Percentiles rank a stretch among this genome's conserved stretches.
Conservation (phyloP, 2,329 filamentous ascomycete species). For the Phialophora chinensis region DNA sequence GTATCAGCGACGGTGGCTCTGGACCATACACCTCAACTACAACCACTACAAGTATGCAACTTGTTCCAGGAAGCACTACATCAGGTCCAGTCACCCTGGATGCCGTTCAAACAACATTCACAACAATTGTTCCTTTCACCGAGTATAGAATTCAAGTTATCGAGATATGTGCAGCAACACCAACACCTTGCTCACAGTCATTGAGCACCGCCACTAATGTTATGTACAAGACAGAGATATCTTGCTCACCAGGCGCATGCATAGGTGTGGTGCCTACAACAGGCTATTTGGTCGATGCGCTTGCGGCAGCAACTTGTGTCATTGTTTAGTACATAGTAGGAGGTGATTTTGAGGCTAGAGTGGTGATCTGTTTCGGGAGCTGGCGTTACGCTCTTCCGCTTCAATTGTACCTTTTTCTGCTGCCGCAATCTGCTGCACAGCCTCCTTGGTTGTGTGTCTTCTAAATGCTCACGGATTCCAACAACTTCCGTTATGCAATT, state of each 20-base stretch:
- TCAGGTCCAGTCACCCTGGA: conserved; percentile 22
- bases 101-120: conserved; percentile 27
- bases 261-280: conserved; percentile 26
- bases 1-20: conserved; percentile 20
- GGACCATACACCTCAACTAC: conserved; percentile 1
- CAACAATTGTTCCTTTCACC: conserved; percentile 27
- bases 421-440: neutral
- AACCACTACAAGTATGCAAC: neutral
- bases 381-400: neutral
- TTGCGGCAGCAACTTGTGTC: conserved; percentile 24
- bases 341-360: neutral
- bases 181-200: conserved; percentile 27
- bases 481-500: neutral
- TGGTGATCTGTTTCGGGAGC: neutral
- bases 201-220: conserved; percentile 22
- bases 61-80: conserved; percentile 11
- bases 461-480: neutral
- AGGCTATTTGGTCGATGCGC: conserved; percentile 23
- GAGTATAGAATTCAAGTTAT: conserved; percentile 29
- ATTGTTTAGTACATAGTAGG: conserved; percentile 10
- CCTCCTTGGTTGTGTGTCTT: neutral
- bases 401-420: neutral
- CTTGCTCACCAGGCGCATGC: conserved; percentile 32
- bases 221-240: conserved; percentile 29
- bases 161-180: conserved; percentile 29